Base-by-base conservation (phyloP, 345 rosid species). In the Brassica incana region DNA sequence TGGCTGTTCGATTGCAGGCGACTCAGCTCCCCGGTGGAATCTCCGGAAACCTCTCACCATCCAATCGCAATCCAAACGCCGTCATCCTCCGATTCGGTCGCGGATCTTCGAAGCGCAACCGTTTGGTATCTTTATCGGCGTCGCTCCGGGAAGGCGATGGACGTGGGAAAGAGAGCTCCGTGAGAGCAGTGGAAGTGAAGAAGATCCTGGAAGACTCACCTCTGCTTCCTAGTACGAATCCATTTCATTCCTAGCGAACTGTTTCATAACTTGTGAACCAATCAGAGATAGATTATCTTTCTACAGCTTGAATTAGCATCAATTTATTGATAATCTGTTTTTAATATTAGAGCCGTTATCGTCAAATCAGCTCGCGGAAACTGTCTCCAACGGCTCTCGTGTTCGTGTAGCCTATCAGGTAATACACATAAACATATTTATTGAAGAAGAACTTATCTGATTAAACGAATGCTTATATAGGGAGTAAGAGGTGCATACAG, bases 401-500 rank as follows among this genome's bases (percentile, higher is more conserved):
- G 85, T 95, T 75, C 98, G 99, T 40, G 99, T 95, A 66, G 99
- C 99, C 40, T 95, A 91, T 73, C 99, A 95, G 97, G 98, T 40
- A 36, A 36, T 93, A 63, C 29, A 36, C 2, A 60, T 16, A 40
- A 45, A 9, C 71, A 11, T 27, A 5, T 2, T 65, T 30, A 35
- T 68, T 74, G 58, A 38, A 30, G 3, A 75, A 8, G 25, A 38
- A 40, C 8, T 11, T 38, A 1, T 61, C 32, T 38, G n/a, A 58
- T 50, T 15, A 32, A 30, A 6, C 60, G 69, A 67, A 38, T 80
- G 74, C 33, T 71, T 23, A 12, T 14, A 20, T 52, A 95, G 99
- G 99, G 99, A 65, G 93, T 90, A 78, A 83, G 84, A 62, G 99
- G 99, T 8, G 99, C 99, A 4, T 91, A 90, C 83, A 95, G 98